phyloP scores from a whole-genome alignment of 1,284 basidiomycete species.

The Naganishia albida region DNA sequence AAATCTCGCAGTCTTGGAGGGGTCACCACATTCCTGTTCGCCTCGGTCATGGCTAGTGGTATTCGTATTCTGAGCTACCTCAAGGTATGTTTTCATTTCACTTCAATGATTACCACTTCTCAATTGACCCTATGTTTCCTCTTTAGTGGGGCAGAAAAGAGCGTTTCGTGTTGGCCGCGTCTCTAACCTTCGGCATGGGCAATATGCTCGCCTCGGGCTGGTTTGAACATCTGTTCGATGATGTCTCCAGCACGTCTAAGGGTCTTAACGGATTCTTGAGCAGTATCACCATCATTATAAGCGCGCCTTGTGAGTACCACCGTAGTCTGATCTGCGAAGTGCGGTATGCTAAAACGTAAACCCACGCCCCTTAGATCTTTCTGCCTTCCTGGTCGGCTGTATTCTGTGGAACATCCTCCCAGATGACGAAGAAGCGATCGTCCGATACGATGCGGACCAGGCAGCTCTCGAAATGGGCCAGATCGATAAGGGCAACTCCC shows the following conservation, averaged over 20 bases:
- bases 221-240: constrained; percentile 60
- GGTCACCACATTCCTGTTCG: constrained; percentile 72
- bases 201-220: constrained; percentile 57
- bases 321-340: constrained; percentile 1
- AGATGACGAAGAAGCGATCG: constrained; percentile 38
- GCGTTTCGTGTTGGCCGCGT: constrained; percentile 69
- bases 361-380: constrained; percentile 58
- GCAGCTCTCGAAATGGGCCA: constrained; percentile 24
- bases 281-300: constrained; percentile 74
- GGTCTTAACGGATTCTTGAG: constrained; percentile 71
- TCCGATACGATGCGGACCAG: constrained; percentile 19
- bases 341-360: constrained; percentile 20
- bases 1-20: constrained; percentile 63
- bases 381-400: constrained; percentile 66
- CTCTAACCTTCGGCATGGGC: constrained; percentile 71
- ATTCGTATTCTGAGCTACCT: constrained; percentile 26
- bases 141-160: constrained; percentile 71
- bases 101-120: constrained; percentile 40
- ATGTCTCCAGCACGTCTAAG: constrained; percentile 61
- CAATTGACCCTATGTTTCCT: constrained; percentile 56
- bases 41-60: constrained; percentile 59
- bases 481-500: constrained; percentile 5
- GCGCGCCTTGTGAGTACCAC: constrained; percentile 69
- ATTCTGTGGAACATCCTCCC: constrained; percentile 69
- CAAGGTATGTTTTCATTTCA: constrained; percentile 16